Percentiles rank a stretch among this genome's conserved stretches.
Conservation (phyloP, 1,284 basidiomycete genomes). For the Ustilago cynodontis region DNA sequence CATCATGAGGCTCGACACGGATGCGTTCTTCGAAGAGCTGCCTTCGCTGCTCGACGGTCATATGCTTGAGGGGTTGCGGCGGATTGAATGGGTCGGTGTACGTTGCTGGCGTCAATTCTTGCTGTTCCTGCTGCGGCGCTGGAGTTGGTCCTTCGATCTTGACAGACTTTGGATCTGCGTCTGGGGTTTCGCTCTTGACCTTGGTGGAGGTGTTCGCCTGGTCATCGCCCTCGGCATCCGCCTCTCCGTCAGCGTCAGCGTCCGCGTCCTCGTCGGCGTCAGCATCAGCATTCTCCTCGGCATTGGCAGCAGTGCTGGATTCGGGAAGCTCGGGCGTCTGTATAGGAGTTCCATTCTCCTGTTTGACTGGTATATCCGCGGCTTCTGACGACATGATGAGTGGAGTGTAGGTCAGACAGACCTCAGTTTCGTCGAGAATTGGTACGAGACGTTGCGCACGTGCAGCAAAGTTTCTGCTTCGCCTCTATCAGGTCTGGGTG, state of each 20-base stretch:
- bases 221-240: conserved; percentile 19
- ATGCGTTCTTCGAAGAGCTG: conserved; percentile 61
- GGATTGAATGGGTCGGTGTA: conserved; percentile 17
- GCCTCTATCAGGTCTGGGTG: background rate
- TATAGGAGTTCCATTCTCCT: conserved; percentile 17
- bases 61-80: conserved; percentile 33
- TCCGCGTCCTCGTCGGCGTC: conserved; percentile 19
- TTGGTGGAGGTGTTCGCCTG: background rate
- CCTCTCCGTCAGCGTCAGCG: conserved; percentile 21
- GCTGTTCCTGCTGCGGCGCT: conserved; percentile 1
- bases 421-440: background rate
- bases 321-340: conserved; percentile 6
- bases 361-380: conserved; percentile 27
- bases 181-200: conserved; percentile 17
- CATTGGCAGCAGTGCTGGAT: conserved; percentile 12
- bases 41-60: conserved; percentile 43
- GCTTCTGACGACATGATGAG: conserved; percentile 29
- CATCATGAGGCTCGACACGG: conserved; percentile 75
- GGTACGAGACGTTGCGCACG: background rate
- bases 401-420: background rate
- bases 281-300: conserved; percentile 20
- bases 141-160: background rate
- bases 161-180: background rate
- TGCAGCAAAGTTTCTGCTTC: background rate
- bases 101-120: background rate